A percentile compares a stretch with the other conserved stretches of the same genome.
These are phyloP conservation scores for Yarrowia bubula DNA, from an alignment of 805 yeast genomes.

Conservation along the genomic window DNA sequence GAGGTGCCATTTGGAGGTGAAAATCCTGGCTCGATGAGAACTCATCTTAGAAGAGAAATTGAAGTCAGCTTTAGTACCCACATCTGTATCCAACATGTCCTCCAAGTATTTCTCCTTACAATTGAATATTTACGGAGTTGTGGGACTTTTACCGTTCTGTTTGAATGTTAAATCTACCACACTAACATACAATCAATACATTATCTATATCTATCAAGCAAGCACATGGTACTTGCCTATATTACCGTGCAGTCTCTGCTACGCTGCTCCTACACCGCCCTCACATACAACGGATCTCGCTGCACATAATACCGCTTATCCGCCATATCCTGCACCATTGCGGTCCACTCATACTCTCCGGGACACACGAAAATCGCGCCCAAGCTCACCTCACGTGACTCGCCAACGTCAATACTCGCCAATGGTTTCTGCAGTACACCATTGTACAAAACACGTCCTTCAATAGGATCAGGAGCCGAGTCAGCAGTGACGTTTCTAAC, in stretches of 20 bases:
- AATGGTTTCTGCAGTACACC: conserved; percentile 67
- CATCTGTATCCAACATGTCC: too few relatives aligned
- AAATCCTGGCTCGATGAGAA: too few relatives aligned
- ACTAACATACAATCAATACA: background rate
- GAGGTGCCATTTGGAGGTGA: too few relatives aligned
- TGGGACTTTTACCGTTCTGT: too few relatives aligned
- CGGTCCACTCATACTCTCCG: conserved; percentile 84
- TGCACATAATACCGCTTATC: conserved; percentile 32
- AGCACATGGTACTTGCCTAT: too few relatives aligned
- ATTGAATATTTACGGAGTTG: background rate
- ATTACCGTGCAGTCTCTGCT: too few relatives aligned
- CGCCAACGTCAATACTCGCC: conserved; percentile 47
- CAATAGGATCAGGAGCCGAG: conserved; percentile 39
- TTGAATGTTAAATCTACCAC: too few relatives aligned
- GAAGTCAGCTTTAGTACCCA: too few relatives aligned
- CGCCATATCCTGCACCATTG: conserved; percentile 49
- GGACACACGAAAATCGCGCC: conserved; percentile 66
- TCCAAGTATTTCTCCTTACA: background rate
- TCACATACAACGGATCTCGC: conserved; percentile 30
- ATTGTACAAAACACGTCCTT: conserved; percentile 62
- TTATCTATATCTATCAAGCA: background rate
- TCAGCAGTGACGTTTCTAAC: conserved; percentile 25
- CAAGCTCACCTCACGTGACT: conserved; percentile 45
- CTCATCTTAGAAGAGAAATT: too few relatives aligned
- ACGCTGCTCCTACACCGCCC: background rate